A percentile compares a stretch with the other conserved stretches of the same genome.
Conservation (phyloP, 441 rosid genomes). For the Erysimum cheiri region DNA sequence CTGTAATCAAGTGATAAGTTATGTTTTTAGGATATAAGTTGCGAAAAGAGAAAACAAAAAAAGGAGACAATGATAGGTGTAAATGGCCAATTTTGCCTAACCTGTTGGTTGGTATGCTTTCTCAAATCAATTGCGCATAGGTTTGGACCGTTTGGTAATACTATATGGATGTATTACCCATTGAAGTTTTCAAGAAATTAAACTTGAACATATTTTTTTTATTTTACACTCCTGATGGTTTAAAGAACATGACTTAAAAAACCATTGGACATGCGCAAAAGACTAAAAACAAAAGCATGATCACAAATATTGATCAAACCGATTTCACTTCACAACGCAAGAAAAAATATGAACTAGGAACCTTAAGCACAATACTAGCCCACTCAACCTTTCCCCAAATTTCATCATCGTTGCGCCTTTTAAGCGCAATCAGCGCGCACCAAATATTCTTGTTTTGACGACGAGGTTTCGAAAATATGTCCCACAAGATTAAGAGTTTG, state of each 20-base stretch:
- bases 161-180: background rate
- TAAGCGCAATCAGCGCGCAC: background rate
- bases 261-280: background rate
- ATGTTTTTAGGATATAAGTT: background rate
- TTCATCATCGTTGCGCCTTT: background rate
- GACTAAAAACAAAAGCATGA: background rate
- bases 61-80: background rate
- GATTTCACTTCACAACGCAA: conserved; percentile 38
- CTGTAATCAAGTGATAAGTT: too few species aligned
- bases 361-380: conserved; percentile 55
- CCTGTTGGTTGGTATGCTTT: background rate
- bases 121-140: background rate
- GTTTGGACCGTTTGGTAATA: background rate
- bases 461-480: background rate
- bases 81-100: background rate
- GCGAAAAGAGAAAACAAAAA: background rate
- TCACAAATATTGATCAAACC: conserved; percentile 12
- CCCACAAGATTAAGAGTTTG: conserved; percentile 58
- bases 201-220: background rate
- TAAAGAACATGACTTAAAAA: too few species aligned
- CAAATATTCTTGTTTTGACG: background rate
- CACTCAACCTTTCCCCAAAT: conserved; percentile 43
- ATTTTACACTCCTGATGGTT: too few species aligned
- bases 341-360: conserved; percentile 53
- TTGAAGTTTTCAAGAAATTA: background rate